Percentiles rank a stretch among this genome's conserved stretches.
phyloP scores from a whole-genome alignment of 306 rosid genomes.

The Alnus glutinosa region DNA sequence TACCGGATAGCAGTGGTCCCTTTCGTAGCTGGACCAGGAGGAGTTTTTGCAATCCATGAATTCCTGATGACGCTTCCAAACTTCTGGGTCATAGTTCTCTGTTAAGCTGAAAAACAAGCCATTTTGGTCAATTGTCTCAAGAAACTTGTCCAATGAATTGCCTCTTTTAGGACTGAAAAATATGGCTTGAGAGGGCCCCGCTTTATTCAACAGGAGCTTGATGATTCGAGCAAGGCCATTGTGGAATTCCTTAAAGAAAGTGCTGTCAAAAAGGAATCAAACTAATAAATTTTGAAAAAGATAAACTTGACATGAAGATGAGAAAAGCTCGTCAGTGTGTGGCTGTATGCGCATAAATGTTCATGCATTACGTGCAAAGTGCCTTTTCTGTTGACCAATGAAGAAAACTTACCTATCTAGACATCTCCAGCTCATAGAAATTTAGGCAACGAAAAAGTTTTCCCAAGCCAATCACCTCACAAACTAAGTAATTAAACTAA shows the following conservation, averaged over 20 bases:
- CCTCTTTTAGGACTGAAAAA: conserved; percentile 84
- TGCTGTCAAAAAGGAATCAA: conserved; percentile 59
- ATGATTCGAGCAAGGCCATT: conserved; percentile 60
- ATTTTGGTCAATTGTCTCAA: conserved; percentile 55
- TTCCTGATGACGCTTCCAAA: conserved; percentile 61
- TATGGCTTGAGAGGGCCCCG: conserved; percentile 58
- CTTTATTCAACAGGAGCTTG: conserved; percentile 51
- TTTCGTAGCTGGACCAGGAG: conserved; percentile 73
- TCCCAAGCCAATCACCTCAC: conserved; percentile 35
- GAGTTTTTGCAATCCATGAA: conserved; percentile 54
- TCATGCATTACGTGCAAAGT: conserved; percentile 27
- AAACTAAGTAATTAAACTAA: conserved; percentile 15
- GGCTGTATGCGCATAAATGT: conserved; percentile 34
- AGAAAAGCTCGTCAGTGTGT: conserved; percentile 31
- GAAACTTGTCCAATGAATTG: conserved; percentile 63
- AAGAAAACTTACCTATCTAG: conserved; percentile 31
- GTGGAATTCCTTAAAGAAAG: conserved; percentile 82
- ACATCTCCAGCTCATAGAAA: conserved; percentile 35
- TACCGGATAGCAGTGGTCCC: conserved; percentile 79
- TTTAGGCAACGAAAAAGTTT: conserved; percentile 25
- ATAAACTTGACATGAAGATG: conserved; percentile 36
- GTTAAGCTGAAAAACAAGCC: conserved; percentile 57
- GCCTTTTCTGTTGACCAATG: conserved; percentile 27
- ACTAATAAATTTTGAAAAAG: conserved; percentile 29
- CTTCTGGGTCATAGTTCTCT: conserved; percentile 61